These are phyloP conservation scores for Fusarium guadeloupense DNA, from an alignment of 2,329 filamentous ascomycete species.

Conservation along the genomic window DNA sequence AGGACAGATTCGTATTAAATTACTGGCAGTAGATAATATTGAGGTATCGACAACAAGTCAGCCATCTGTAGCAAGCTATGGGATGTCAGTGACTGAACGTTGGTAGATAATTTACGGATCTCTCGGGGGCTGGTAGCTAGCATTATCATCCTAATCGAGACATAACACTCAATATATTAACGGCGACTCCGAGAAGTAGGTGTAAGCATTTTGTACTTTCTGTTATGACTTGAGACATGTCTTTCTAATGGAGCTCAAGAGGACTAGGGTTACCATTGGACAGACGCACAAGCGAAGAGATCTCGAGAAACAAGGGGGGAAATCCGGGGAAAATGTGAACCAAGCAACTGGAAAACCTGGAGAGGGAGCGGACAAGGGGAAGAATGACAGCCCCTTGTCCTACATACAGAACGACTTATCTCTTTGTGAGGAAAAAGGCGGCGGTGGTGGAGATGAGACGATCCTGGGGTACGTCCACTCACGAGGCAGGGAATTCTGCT, in stretches of 20 bases:
- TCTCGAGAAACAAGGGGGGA: conserved; percentile 24
- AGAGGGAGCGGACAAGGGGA: not conserved
- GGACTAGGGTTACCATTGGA: conserved; percentile 21
- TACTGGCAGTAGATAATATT: not conserved
- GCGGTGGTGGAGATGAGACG: conserved; percentile 30
- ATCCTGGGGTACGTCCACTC: conserved; percentile 23
- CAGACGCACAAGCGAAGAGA: conserved; percentile 3
- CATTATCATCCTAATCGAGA: conserved; percentile 9
- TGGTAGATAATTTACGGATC: conserved; percentile 11
- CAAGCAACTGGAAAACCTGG: conserved; percentile 7
- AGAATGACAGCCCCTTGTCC: conserved; percentile 4
- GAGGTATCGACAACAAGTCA: not conserved
- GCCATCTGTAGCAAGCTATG: not conserved
- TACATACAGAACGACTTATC: no score
- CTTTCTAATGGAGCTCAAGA: not conserved
- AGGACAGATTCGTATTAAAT: not conserved
- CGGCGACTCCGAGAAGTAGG: conserved; percentile 29
- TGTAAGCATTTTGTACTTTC: conserved; percentile 11
- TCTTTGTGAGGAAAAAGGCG: not conserved
- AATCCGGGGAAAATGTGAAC: conserved; percentile 18
- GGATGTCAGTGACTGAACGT: not conserved
- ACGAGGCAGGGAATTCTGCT: conserved; percentile 32
- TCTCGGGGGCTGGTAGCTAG: conserved; percentile 9
- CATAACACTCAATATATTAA: not conserved
- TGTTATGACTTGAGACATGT: not conserved